phyloP scores from a whole-genome alignment of 2,329 filamentous ascomycete genomes.

The Ilyonectria destructans region DNA sequence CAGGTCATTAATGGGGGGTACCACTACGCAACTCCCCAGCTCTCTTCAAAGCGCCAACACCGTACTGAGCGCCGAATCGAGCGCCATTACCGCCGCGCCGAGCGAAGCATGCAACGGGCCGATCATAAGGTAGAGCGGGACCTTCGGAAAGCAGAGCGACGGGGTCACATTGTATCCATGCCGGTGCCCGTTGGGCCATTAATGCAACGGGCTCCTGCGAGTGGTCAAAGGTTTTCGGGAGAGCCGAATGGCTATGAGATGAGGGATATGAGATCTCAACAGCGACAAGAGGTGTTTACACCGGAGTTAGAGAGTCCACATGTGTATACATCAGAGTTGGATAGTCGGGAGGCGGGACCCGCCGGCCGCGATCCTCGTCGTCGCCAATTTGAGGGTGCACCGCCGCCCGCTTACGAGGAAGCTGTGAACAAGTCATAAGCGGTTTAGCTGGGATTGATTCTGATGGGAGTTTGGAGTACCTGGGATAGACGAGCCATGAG shows the following conservation, averaged over 20 bases:
- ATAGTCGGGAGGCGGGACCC: not conserved
- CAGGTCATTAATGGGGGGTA: constrained; percentile 1
- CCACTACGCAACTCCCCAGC: constrained; percentile 1
- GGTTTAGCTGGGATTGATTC: not conserved
- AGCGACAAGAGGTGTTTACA: not conserved
- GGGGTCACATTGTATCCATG: constrained; percentile 30
- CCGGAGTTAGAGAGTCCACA: constrained; percentile 6
- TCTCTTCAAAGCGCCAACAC: constrained; percentile 26
- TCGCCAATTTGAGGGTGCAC: constrained; percentile 31
- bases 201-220: constrained; percentile 23
- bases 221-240: constrained; percentile 5
- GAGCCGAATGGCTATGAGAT: constrained; percentile 11
- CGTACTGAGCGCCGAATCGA: constrained; percentile 41
- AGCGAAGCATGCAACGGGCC: constrained; percentile 41
- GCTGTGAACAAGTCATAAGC: constrained; percentile 31
- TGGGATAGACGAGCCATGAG: not conserved
- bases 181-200: constrained; percentile 22
- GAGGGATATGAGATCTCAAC: constrained; percentile 11
- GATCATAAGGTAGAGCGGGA: constrained; percentile 40
- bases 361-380: not conserved
- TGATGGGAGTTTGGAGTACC: not conserved
- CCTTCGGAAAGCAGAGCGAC: constrained; percentile 32
- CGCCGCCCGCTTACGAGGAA: constrained; percentile 45
- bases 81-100: constrained; percentile 40
- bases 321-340: not conserved